Conservation (phyloP, 139 green algal species). For the Diplosphaera chodatii region DNA sequence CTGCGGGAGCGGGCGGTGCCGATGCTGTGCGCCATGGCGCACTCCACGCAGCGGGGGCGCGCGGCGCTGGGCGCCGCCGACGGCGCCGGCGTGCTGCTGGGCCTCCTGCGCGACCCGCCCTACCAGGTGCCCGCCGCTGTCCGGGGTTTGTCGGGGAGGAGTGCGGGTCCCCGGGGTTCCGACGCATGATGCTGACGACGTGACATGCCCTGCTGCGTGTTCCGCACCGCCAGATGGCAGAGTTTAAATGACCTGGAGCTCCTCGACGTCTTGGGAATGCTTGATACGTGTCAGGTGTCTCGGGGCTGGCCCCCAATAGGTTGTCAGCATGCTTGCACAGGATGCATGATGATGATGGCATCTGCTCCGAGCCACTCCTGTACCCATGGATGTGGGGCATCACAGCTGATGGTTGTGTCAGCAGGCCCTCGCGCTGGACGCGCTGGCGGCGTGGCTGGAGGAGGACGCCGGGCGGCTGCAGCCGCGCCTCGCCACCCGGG, state of each 20-base stretch:
- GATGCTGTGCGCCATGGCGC: slow-evolving; percentile 61
- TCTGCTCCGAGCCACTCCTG: too few relatives aligned
- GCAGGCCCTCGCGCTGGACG: slow-evolving; percentile 53
- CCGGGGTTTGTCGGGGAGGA: neutral
- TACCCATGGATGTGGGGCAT: too few relatives aligned
- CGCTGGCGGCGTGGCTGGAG: slow-evolving; percentile 61
- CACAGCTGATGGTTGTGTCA: too few relatives aligned
- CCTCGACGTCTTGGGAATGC: too few relatives aligned
- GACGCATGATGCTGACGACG: too few relatives aligned
- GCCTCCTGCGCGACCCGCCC: slow-evolving; percentile 40
- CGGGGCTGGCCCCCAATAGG: neutral
- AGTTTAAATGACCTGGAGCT: too few relatives aligned
- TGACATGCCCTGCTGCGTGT: too few relatives aligned
- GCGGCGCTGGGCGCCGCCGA: slow-evolving; percentile 48
- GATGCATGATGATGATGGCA: too few relatives aligned
- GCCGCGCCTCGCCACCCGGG: slow-evolving; percentile 39
- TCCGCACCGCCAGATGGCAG: too few relatives aligned
- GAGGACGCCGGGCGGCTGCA: slow-evolving; percentile 60
- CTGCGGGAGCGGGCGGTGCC: slow-evolving; percentile 45
- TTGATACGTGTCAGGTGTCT: too few relatives aligned
- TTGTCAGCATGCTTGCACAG: too few relatives aligned
- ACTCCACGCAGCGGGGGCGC: slow-evolving; percentile 39
- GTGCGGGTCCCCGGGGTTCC: too few relatives aligned
- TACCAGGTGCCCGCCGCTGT: slow-evolving; percentile 6
- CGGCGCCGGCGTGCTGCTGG: slow-evolving; percentile 63